Evolutionary conservation across 768 basidiomycete genomes (phyloP).

Genomic region (Lanmaoa pseudosensibilis): DNA sequence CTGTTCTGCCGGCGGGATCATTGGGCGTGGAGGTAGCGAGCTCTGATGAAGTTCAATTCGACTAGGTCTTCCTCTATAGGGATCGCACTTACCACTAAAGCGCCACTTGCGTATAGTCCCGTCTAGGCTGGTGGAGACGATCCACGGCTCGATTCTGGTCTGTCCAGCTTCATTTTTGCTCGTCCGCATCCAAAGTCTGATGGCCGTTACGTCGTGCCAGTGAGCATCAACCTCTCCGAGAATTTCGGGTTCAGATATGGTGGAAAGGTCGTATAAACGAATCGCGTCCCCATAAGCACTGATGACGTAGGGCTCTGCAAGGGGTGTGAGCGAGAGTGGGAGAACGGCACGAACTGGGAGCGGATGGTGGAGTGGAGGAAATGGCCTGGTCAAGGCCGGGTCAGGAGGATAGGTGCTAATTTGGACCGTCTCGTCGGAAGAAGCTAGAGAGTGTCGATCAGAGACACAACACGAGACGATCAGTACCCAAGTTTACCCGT

Average conservation of each 20-base stretch:
- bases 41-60: conserved; percentile 17
- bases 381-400: conserved; percentile 36
- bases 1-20: conserved; percentile 18
- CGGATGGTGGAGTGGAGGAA: conserved; percentile 58
- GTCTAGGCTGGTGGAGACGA: conserved; percentile 83
- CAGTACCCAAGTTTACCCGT: conserved; percentile 55
- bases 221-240: conserved; percentile 81
- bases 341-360: conserved; percentile 71
- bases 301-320: conserved; percentile 73
- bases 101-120: conserved; percentile 86
- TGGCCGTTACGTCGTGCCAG: conserved; percentile 82
- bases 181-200: conserved; percentile 70
- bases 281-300: conserved; percentile 86
- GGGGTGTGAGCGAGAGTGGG: conserved; percentile 59
- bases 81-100: conserved; percentile 50
- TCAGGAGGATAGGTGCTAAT: conserved; percentile 48
- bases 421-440: conserved; percentile 83
- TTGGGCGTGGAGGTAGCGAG: conserved; percentile 27
- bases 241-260: conserved; percentile 64
- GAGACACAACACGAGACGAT: neutral
- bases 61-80: neutral
- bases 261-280: conserved; percentile 75
- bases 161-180: conserved; percentile 43
- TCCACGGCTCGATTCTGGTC: conserved; percentile 69
- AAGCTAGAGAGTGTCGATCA: conserved; percentile 51